A percentile compares a stretch with the other conserved stretches of the same genome.
Conservation (phyloP, 2,329 filamentous ascomycete genomes). For the Fusarium chlamydosporum region DNA sequence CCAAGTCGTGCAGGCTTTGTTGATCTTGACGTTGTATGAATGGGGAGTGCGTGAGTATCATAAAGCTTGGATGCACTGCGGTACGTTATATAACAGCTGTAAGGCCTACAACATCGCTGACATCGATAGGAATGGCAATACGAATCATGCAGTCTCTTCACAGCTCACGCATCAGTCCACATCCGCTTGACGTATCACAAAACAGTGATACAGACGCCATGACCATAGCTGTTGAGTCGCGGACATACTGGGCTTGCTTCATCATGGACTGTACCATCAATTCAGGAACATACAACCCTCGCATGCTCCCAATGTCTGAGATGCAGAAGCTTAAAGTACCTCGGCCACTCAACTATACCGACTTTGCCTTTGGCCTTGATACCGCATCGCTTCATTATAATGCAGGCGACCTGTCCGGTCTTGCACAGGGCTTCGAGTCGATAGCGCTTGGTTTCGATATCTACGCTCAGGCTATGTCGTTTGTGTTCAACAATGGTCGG, state of each 20-base stretch:
- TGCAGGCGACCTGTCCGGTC: neutral
- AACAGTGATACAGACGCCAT: conserved; percentile 29
- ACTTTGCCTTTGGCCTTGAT: conserved; percentile 58
- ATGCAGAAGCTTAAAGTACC: conserved; percentile 55
- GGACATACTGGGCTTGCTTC: conserved; percentile 63
- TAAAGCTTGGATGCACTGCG: conserved; percentile 60
- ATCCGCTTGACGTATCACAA: conserved; percentile 37
- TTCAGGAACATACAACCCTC: conserved; percentile 58
- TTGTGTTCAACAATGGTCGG: conserved; percentile 60
- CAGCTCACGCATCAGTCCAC: conserved; percentile 39
- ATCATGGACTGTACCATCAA: conserved; percentile 62
- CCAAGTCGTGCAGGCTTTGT: conserved; percentile 57
- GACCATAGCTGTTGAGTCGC: conserved; percentile 53
- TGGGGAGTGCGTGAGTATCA: conserved; percentile 61
- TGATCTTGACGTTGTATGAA: conserved; percentile 59
- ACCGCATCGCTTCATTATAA: neutral
- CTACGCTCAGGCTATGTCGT: conserved; percentile 59
- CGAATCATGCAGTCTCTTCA: conserved; percentile 48
- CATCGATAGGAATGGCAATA: conserved; percentile 33
- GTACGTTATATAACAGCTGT: neutral
- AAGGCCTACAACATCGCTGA: neutral
- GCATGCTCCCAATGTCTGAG: conserved; percentile 55
- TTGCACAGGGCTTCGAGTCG: conserved; percentile 51
- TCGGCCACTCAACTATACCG: conserved; percentile 53
- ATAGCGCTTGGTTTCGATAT: conserved; percentile 62